These are phyloP conservation scores for Xylona heveae DNA, from an alignment of 495 filamentous ascomycete genomes.

Conservation along the genomic window DNA sequence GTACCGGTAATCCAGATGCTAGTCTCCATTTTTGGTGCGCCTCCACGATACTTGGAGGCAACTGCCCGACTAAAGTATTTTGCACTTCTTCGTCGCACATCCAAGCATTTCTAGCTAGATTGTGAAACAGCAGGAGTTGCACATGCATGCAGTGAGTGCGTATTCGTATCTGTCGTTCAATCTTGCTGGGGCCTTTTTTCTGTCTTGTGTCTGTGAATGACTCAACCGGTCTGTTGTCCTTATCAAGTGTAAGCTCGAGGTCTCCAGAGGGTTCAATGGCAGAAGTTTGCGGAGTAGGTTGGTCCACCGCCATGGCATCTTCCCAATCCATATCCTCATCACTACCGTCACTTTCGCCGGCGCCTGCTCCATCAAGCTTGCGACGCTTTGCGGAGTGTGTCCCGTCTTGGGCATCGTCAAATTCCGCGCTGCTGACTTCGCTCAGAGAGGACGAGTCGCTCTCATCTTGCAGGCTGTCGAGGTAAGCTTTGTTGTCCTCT, in stretches of 20 bases:
- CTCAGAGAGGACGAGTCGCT: slow-evolving; percentile 3
- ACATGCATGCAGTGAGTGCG: slow-evolving; percentile 79
- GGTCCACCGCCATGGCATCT: slow-evolving; percentile 3
- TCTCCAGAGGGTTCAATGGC: slow-evolving; percentile 21
- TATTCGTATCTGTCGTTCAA: slow-evolving; percentile 54
- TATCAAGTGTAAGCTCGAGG: slow-evolving; percentile 55
- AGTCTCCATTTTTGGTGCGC: slow-evolving; percentile 58
- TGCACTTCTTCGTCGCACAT: slow-evolving; percentile 60
- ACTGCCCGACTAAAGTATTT: slow-evolving; percentile 46
- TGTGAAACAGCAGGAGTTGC: slow-evolving; percentile 71
- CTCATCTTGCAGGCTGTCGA: slow-evolving; percentile 2
- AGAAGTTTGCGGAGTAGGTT: background rate
- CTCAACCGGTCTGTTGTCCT: slow-evolving; percentile 21
- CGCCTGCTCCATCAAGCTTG: background rate
- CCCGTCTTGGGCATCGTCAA: slow-evolving; percentile 1
- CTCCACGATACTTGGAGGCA: slow-evolving; percentile 42
- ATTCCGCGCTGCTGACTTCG: slow-evolving; percentile 1
- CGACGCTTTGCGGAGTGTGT: background rate
- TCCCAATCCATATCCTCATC: slow-evolving; percentile 7
- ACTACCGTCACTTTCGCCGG: background rate
- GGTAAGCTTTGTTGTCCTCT: slow-evolving; percentile 5
- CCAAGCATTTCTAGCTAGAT: slow-evolving; percentile 73
- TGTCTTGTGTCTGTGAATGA: slow-evolving; percentile 34
- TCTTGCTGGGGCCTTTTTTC: slow-evolving; percentile 74
- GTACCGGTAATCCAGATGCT: slow-evolving; percentile 30